Percentiles rank a stretch among this genome's conserved stretches.
phyloP scores from a whole-genome alignment of 306 rosid species.

The Fragaria ananassa region DNA sequence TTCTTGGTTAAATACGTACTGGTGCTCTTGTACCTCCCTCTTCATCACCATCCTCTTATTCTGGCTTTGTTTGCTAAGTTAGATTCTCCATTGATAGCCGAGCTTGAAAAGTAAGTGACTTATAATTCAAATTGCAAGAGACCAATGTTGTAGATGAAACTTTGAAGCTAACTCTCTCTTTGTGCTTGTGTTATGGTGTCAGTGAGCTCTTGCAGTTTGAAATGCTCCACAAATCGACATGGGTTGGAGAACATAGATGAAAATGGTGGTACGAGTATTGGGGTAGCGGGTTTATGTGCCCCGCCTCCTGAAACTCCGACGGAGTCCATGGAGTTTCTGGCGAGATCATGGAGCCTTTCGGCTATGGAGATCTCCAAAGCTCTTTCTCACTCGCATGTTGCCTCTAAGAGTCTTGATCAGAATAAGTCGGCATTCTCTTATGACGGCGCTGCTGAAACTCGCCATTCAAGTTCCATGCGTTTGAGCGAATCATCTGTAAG shows the following conservation, averaged over 20 bases:
- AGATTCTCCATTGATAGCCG: conserved; percentile 14
- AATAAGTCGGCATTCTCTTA: conserved; percentile 33
- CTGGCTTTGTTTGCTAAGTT: conserved; percentile 25
- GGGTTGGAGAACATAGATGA: conserved; percentile 78
- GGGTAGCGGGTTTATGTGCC: conserved; percentile 39
- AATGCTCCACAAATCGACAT: conserved; percentile 38
- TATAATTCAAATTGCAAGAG: conserved; percentile 19
- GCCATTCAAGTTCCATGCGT: conserved; percentile 30
- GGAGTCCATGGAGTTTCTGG: conserved; percentile 93
- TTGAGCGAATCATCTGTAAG: conserved; percentile 66
- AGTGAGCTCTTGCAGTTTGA: conserved; percentile 61
- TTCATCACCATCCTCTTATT: conserved; percentile 26
- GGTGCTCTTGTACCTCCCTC: conserved; percentile 22
- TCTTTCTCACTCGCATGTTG: conserved; percentile 46
- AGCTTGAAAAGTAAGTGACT: conserved; percentile 37
- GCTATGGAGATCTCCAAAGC: conserved; percentile 86
- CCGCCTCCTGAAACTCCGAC: conserved; percentile 82
- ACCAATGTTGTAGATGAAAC: neutral
- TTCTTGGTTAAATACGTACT: conserved; percentile 41
- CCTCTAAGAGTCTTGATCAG: conserved; percentile 36
- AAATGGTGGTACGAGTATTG: conserved; percentile 45
- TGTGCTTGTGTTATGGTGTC: conserved; percentile 25
- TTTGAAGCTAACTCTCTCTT: neutral
- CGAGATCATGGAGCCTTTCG: conserved; percentile 94
- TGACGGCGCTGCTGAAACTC: conserved; percentile 23